Conservation (phyloP, 1,284 basidiomycete species). For the Cryptococcus wingfieldii region DNA sequence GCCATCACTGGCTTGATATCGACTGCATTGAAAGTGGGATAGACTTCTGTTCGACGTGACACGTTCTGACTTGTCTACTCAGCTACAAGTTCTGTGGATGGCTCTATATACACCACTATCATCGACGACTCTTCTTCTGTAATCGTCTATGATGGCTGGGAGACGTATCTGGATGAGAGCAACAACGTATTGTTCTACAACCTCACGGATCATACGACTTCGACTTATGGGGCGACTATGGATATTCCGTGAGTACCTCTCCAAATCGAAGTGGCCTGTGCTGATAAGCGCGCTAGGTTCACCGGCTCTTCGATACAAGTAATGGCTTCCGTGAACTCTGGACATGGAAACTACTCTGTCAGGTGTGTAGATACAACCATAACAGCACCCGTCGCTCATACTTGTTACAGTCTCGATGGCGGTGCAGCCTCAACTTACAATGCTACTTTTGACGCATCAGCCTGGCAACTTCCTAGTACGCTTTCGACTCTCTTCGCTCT, state of each 20-base stretch:
- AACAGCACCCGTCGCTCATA: background rate
- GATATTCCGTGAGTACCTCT: conserved; percentile 5
- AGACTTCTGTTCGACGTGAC: conserved; percentile 4
- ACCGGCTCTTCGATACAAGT: conserved; percentile 15
- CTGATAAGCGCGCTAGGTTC: conserved; percentile 2
- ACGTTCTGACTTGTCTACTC: conserved; percentile 1
- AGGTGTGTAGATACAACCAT: conserved; percentile 3
- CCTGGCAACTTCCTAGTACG: background rate
- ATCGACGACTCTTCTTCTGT: conserved; percentile 9
- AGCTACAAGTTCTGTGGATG: conserved; percentile 3
- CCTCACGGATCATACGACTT: conserved; percentile 7
- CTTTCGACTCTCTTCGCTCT: background rate
- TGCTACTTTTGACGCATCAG: background rate
- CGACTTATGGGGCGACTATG: conserved; percentile 2
- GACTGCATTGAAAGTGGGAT: background rate
- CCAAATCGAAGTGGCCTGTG: background rate
- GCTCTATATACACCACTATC: conserved; percentile 6
- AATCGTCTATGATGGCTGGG: conserved; percentile 2
- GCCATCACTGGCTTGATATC: background rate
- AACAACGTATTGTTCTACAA: background rate
- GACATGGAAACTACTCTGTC: conserved; percentile 22
- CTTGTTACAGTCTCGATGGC: conserved; percentile 15
- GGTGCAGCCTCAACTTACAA: conserved; percentile 5
- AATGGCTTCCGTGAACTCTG: conserved; percentile 5
- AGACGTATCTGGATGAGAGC: background rate